These are phyloP conservation scores for Chaetomiaceae sp. DNA, from an alignment of 2,329 filamentous ascomycete genomes.

Conservation along the genomic window DNA sequence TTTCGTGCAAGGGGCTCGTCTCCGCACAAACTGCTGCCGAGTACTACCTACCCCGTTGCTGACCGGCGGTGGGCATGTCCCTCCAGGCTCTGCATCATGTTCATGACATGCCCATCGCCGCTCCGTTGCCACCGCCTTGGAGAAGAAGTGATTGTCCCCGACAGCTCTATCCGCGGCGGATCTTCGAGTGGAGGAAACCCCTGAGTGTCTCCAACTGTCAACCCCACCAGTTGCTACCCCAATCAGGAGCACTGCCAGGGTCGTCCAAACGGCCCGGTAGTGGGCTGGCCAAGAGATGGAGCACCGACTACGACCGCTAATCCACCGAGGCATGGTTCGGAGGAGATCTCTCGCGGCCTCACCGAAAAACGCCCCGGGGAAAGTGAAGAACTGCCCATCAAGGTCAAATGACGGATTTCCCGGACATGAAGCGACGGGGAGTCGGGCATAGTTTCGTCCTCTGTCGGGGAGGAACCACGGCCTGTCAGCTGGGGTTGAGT, in stretches of 20 bases:
- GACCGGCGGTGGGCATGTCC: neutral
- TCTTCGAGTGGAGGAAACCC: slow-evolving; percentile 4
- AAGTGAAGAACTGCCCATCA: neutral
- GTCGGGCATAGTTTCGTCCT: too few species aligned
- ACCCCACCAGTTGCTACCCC: slow-evolving; percentile 18
- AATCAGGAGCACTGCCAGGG: slow-evolving; percentile 2
- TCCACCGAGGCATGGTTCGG: slow-evolving; percentile 2
- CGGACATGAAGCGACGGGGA: slow-evolving; percentile 7
- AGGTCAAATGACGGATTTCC: slow-evolving; percentile 14
- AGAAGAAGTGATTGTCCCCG: slow-evolving; percentile 8
- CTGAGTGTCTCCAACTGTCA: slow-evolving; percentile 5
- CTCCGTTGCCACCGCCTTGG: slow-evolving; percentile 1
- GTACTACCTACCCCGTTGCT: slow-evolving; percentile 18
- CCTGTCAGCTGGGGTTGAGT: slow-evolving; percentile 12
- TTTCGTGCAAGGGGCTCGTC: slow-evolving; percentile 9
- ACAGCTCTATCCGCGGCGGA: slow-evolving; percentile 12
- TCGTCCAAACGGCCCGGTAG: slow-evolving; percentile 20
- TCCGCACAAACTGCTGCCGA: slow-evolving; percentile 22
- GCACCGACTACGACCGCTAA: neutral
- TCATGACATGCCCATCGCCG: neutral
- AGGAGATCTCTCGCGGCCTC: neutral
- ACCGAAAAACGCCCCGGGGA: neutral
- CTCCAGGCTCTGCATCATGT: neutral
- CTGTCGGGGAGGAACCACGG: neutral
- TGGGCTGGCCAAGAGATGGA: slow-evolving; percentile 1